Percentiles rank a stretch among this genome's conserved stretches.
Conservation (phyloP, 495 filamentous ascomycete species). For the Clohesyomyces aquaticus region DNA sequence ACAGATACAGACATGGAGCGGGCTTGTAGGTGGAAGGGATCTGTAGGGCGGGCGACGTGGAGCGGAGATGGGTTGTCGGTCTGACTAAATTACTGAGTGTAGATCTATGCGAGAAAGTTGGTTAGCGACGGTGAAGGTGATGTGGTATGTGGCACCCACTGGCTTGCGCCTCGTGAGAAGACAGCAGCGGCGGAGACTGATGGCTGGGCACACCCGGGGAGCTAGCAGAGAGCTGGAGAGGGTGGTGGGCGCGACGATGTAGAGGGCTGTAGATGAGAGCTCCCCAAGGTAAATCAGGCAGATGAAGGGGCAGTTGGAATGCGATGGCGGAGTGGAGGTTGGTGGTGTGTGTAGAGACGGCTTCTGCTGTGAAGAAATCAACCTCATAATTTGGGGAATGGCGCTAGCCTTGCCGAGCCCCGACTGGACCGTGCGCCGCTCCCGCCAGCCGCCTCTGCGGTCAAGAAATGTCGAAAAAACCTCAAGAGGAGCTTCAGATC, state of each 20-base stretch:
- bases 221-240: neutral
- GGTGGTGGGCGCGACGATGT: neutral
- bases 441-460: neutral
- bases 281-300: neutral
- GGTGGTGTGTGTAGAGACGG: neutral
- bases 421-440: neutral
- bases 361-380: neutral
- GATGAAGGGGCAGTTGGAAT: neutral
- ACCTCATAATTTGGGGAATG: neutral
- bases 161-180: neutral
- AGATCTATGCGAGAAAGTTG: neutral
- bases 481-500: too few relatives aligned
- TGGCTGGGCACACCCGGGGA: neutral
- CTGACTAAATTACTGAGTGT: neutral
- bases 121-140: neutral
- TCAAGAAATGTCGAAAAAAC: too few relatives aligned
- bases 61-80: neutral
- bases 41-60: neutral
- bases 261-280: neutral
- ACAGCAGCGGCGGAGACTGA: neutral
- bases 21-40: neutral
- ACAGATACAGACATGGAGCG: constrained; percentile 7
- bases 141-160: neutral
- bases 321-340: neutral
- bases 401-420: neutral